Evolutionary conservation across 345 rosid species (phyloP).

Genomic region (Gossypium rotundifolium): DNA sequence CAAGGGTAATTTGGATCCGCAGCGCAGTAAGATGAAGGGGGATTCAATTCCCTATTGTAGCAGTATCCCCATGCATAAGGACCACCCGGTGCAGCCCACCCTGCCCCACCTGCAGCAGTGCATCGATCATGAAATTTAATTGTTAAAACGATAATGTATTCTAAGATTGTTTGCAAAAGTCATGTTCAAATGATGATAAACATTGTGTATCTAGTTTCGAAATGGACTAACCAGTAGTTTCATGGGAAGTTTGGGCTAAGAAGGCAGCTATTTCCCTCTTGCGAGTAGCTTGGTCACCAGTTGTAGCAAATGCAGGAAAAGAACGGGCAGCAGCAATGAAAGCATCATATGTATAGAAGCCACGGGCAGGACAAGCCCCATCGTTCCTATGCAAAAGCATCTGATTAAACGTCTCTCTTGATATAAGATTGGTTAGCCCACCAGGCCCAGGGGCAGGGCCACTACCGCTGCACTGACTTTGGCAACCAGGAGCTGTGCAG

Average conservation of each 20-base stretch:
- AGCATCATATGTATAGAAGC: constrained; percentile 61
- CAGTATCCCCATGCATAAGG: constrained; percentile 74
- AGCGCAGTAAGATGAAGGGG: constrained; percentile 39
- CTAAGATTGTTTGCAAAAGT: not conserved
- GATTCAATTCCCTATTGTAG: constrained; percentile 40
- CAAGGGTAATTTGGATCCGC: constrained; percentile 39
- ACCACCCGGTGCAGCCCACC: constrained; percentile 59
- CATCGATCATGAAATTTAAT: not conserved
- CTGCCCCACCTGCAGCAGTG: constrained; percentile 22
- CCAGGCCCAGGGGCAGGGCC: not conserved
- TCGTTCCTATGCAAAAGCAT: constrained; percentile 51
- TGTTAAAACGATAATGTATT: not conserved
- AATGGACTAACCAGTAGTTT: constrained; percentile 37
- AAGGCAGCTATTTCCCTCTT: constrained; percentile 61
- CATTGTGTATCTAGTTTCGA: not conserved
- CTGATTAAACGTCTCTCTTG: constrained; percentile 30
- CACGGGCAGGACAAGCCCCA: constrained; percentile 46
- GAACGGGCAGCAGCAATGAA: constrained; percentile 50
- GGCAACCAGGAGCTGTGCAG: constrained; percentile 43
- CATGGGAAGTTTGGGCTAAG: constrained; percentile 63
- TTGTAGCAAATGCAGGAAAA: constrained; percentile 40
- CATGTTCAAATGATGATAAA: not conserved
- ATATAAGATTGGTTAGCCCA: constrained; percentile 26
- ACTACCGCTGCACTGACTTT: constrained; percentile 43
- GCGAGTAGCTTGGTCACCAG: constrained; percentile 29